Conservation (phyloP, 2,329 filamentous ascomycete genomes). For the Fusarium fracticaudum region DNA sequence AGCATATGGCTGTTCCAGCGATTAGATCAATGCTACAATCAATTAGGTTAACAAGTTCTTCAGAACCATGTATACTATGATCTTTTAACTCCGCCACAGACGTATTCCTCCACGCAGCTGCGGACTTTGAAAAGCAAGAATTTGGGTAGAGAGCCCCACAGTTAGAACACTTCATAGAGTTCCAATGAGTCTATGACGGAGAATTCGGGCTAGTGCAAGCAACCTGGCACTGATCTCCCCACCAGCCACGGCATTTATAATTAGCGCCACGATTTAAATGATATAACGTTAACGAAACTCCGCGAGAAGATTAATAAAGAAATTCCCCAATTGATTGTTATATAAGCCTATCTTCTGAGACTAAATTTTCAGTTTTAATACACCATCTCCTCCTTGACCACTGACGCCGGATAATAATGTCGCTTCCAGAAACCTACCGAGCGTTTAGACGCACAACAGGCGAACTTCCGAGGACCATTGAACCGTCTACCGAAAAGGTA, state of each 20-base stretch:
- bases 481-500: background rate
- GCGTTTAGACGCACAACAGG: background rate
- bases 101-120: background rate
- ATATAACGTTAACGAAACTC: background rate
- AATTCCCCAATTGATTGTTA: fast-evolving
- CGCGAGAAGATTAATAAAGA: fast-evolving
- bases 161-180: background rate
- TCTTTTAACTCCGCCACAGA: background rate
- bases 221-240: background rate
- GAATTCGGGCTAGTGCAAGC: background rate
- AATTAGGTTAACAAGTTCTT: no score
- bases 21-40: no score
- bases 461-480: background rate
- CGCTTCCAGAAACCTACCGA: background rate
- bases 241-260: background rate
- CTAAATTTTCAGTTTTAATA: fast-evolving
- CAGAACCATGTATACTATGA: no score
- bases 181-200: background rate
- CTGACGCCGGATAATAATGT: background rate
- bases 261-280: background rate
- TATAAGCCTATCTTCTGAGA: fast-evolving
- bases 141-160: background rate
- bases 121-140: background rate
- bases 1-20: no score
- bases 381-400: fast-evolving